phyloP scores from a whole-genome alignment of 495 filamentous ascomycete species.

The Glutinoglossum americanum region DNA sequence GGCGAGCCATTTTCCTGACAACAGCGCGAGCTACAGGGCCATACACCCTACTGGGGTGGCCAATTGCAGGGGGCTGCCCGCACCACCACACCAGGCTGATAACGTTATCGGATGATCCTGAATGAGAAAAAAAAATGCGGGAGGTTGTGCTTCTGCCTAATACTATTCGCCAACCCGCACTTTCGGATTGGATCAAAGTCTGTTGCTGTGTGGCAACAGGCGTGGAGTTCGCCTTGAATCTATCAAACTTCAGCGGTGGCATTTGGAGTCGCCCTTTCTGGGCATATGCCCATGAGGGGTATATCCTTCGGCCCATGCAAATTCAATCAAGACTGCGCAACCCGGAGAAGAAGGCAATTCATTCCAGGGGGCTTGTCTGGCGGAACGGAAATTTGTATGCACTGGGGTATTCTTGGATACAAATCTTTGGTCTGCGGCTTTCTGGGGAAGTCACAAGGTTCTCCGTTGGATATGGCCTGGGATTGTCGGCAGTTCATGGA shows the following conservation, averaged over 20 bases:
- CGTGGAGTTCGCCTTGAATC: background rate
- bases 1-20: background rate
- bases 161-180: background rate
- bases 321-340: too few relatives aligned
- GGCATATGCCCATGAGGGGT: background rate
- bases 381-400: background rate
- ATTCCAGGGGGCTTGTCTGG: background rate
- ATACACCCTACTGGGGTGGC: background rate
- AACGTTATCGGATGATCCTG: background rate
- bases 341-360: too few relatives aligned
- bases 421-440: background rate
- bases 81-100: background rate
- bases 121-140: background rate
- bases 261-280: background rate
- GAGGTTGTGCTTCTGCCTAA: slow-evolving; percentile 1
- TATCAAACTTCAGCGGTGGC: background rate
- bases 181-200: background rate
- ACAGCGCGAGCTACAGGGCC: background rate
- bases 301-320: background rate
- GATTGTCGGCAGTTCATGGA: background rate
- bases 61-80: background rate
- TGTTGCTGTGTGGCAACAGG: background rate
- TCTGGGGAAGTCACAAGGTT: background rate
- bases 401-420: background rate
- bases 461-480: background rate